phyloP scores from a whole-genome alignment of 768 basidiomycete genomes.

The Boletales sp. region DNA sequence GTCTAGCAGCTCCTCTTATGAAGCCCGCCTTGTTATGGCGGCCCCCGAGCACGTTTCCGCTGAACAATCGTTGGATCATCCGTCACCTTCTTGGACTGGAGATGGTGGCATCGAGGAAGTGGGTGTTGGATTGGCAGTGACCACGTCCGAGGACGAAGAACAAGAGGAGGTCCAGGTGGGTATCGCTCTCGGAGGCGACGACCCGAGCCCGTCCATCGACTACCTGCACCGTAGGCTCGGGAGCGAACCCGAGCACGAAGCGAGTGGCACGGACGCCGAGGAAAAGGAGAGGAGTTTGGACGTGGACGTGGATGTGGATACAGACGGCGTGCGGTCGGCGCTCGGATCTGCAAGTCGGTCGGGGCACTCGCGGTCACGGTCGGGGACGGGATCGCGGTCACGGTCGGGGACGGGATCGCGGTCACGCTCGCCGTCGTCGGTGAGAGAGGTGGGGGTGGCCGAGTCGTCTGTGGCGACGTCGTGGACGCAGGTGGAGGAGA shows the following conservation, averaged over 20 bases:
- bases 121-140: constrained; percentile 13
- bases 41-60: constrained; percentile 22
- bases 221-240: too few species aligned
- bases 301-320: too few species aligned
- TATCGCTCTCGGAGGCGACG: neutral
- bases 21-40: constrained; percentile 21
- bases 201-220: neutral
- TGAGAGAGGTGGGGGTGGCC: constrained; percentile 9
- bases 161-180: neutral
- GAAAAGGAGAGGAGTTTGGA: too few species aligned
- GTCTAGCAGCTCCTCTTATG: constrained; percentile 13
- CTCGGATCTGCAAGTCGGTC: neutral
- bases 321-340: neutral
- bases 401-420: constrained; percentile 8
- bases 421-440: constrained; percentile 14
- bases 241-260: too few species aligned
- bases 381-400: constrained; percentile 9
- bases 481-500: constrained; percentile 22
- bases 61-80: constrained; percentile 9
- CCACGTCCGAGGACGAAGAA: constrained; percentile 9
- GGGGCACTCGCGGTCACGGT: neutral
- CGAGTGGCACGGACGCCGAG: too few species aligned
- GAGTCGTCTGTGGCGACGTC: constrained; percentile 28
- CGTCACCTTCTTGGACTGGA: neutral
- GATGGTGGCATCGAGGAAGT: neutral